Base-by-base conservation (phyloP, 257 asterid genomes). In the Solanum chilense region DNA sequence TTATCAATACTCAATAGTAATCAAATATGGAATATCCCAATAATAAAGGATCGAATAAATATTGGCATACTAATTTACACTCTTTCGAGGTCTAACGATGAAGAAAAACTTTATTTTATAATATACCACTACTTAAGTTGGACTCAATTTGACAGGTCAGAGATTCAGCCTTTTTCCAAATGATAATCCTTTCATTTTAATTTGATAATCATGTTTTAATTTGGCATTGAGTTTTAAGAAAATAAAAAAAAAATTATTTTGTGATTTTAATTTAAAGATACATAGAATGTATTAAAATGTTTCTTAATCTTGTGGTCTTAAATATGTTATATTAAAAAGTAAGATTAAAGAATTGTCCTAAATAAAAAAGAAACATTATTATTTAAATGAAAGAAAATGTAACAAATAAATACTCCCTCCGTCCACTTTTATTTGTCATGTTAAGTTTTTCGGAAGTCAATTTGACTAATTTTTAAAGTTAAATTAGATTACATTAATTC, bases 251-350 rank as follows among this genome's bases (percentile, higher is more conserved):
- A 16, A 14, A 1, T 18, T n/a, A 18, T 56, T 56, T 56, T 56
- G 0, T 3, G 5, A 0, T 18, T 56, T 6, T 52, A 1, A 52
- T 2, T 52, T 56, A 56, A 56, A 56, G 5, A 6, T 56, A 18
- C 0, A 0, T 56, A 56, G 2, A 52, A 56, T 56, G 0, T 56
- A 56, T 0, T 1, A 56, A 1, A 56, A 18, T 56, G 0, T 56
- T 56, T 0, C 2, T 56, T 18, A 7, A 56, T 56, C 0, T 6
- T 18, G 1, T 56, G 62, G 0, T 52, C 0, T 52, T 18, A 52
- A 52, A 52, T 3, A 52, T 6, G 11, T n/a, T n/a, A 16, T 18
- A 7, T 56, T 9, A 0, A 52, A 52, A 52, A 23, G 18, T 7
- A 18, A 52, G 0, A 52, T 18, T 52, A 6, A 52, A 56, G 11